phyloP scores from a whole-genome alignment of 495 filamentous ascomycete genomes.

The Trichoderma asperelloides region DNA sequence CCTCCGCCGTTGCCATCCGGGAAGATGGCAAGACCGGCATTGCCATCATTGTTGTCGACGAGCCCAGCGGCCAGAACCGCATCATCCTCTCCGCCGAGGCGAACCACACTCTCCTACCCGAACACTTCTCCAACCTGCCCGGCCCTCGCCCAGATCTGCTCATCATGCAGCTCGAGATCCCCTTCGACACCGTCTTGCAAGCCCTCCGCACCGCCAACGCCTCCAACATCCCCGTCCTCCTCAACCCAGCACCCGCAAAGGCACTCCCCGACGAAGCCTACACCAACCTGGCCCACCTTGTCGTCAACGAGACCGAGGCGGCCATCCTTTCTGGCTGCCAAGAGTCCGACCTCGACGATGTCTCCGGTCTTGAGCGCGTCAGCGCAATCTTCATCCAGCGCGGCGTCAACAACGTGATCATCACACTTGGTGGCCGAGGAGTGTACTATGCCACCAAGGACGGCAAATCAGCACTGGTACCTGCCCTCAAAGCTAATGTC shows the following conservation, averaged over 20 bases:
- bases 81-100: slow-evolving; percentile 77
- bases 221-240: slow-evolving; percentile 49
- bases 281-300: slow-evolving; percentile 60
- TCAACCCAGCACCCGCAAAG: slow-evolving; percentile 82
- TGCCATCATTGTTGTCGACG: slow-evolving; percentile 76
- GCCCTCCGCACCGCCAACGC: slow-evolving; percentile 47
- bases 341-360: slow-evolving; percentile 35
- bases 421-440: slow-evolving; percentile 77
- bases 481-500: slow-evolving; percentile 56
- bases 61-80: slow-evolving; percentile 71
- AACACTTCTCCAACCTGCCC: slow-evolving; percentile 7
- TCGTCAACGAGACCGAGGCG: slow-evolving; percentile 90
- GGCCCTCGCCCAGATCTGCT: slow-evolving; percentile 51
- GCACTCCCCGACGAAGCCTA: slow-evolving; percentile 59
- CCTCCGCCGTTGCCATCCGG: slow-evolving; percentile 39
- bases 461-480: slow-evolving; percentile 35
- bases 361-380: slow-evolving; percentile 35
- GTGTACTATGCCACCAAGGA: slow-evolving; percentile 47
- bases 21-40: slow-evolving; percentile 60
- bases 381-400: slow-evolving; percentile 49
- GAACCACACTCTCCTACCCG: slow-evolving; percentile 47
- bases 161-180: slow-evolving; percentile 86
- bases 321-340: slow-evolving; percentile 49
- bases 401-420: slow-evolving; percentile 67
- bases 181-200: slow-evolving; percentile 57